Conservation (phyloP, 192 early-diverging fungal genomes). For the Backusella australiensis region DNA sequence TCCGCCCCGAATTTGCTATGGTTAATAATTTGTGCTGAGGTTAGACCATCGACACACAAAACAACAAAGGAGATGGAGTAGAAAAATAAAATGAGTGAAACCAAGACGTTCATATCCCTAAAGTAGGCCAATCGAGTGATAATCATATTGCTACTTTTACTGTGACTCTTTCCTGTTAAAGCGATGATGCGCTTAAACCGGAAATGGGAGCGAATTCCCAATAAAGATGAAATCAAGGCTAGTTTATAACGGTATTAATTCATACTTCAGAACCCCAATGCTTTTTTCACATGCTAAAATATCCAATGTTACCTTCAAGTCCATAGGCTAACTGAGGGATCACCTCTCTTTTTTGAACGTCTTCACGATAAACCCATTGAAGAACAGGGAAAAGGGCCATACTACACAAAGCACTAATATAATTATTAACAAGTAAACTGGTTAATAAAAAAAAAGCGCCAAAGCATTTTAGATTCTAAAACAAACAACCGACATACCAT, state of each 20-base stretch:
- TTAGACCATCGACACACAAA: constrained; percentile 33
- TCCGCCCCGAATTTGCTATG: constrained; percentile 24
- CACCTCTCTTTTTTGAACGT: constrained; percentile 14
- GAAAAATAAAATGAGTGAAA: constrained; percentile 17
- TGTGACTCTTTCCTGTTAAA: constrained; percentile 13
- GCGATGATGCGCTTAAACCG: constrained; percentile 25
- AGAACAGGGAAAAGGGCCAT: constrained; percentile 26
- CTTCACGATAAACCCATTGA: constrained; percentile 17
- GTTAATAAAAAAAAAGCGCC: too few species aligned
- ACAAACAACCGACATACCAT: constrained; percentile 4
- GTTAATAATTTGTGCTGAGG: constrained; percentile 5
- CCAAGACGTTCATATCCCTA: constrained; percentile 33
- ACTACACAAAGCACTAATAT: constrained; percentile 16
- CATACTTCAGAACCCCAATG: background rate
- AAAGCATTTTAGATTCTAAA: background rate
- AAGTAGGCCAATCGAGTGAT: constrained; percentile 27
- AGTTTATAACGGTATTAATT: background rate
- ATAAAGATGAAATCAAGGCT: constrained; percentile 8
- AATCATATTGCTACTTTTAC: constrained; percentile 9
- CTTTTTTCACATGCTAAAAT: constrained; percentile 1
- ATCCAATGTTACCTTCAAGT: constrained; percentile 21
- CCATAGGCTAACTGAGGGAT: constrained; percentile 31
- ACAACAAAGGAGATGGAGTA: constrained; percentile 22
- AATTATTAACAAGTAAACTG: background rate
- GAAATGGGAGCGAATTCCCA: constrained; percentile 29